These are phyloP conservation scores for Trichaptum fuscoviolaceum DNA, from an alignment of 768 basidiomycete genomes.

Conservation along the genomic window DNA sequence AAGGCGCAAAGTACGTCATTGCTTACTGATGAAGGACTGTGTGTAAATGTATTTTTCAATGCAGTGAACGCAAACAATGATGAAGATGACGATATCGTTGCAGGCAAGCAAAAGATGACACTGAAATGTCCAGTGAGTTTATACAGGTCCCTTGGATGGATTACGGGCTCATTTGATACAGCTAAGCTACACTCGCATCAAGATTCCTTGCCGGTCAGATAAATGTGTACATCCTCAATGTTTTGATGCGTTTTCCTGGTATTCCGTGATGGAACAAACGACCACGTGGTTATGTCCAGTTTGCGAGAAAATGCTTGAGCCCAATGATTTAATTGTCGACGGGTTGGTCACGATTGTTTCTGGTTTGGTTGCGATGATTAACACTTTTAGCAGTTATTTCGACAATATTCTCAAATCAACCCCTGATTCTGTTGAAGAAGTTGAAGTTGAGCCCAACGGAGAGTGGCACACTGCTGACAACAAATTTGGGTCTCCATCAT, in stretches of 20 bases:
- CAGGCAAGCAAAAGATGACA: conserved; percentile 85
- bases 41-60: conserved; percentile 5
- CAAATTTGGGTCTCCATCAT: conserved; percentile 69
- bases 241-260: conserved; percentile 94
- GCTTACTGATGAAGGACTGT: neutral
- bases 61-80: conserved; percentile 53
- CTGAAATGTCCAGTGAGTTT: conserved; percentile 86
- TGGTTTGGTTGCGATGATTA: conserved; percentile 5
- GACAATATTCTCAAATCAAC: conserved; percentile 76
- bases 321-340: conserved; percentile 85
- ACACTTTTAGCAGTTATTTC: conserved; percentile 59
- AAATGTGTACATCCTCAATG: conserved; percentile 89
- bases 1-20: conserved; percentile 55
- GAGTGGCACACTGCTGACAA: conserved; percentile 94
- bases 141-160: conserved; percentile 1
- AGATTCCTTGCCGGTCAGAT: conserved; percentile 79
- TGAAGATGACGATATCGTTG: conserved; percentile 89
- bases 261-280: conserved; percentile 91
- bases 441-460: conserved; percentile 89
- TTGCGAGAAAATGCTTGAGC: conserved; percentile 74
- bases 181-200: conserved; percentile 86
- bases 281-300: conserved; percentile 96
- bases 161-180: conserved; percentile 17
- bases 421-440: conserved; percentile 80
- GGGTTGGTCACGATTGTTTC: conserved; percentile 50